A percentile compares a stretch with the other conserved stretches of the same genome.
phyloP scores from a whole-genome alignment of 108 stramenopile species.

The Fistulifera pelliculosa region DNA sequence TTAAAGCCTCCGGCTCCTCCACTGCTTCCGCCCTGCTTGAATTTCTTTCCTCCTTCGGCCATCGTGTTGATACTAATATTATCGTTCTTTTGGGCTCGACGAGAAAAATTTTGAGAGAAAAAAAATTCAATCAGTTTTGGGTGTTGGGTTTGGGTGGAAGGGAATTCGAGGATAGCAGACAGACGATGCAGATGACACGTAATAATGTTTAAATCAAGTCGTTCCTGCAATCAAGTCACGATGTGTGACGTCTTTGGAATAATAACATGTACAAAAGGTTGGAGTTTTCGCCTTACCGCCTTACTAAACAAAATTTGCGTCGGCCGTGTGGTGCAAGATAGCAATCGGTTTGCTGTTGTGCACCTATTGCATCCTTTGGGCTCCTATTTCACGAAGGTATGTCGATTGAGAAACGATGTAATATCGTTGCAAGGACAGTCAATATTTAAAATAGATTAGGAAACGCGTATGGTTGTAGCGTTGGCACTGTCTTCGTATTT shows the following conservation, averaged over 20 bases:
- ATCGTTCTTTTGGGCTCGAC: too few relatives aligned
- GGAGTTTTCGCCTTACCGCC: conserved; percentile 9
- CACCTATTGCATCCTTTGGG: conserved; percentile 2
- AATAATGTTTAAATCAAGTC: too few relatives aligned
- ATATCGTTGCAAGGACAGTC: conserved; percentile 2
- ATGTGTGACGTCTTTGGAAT: neutral
- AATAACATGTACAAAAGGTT: neutral
- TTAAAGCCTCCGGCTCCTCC: conserved; percentile 50
- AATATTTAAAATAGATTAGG: conserved; percentile 3
- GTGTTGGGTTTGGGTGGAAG: too few relatives aligned
- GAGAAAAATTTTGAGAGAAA: too few relatives aligned
- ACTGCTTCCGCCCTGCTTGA: neutral
- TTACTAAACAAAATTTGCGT: conserved; percentile 9
- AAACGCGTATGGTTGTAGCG: neutral
- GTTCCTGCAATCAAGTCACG: too few relatives aligned
- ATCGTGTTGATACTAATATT: conserved; percentile 1
- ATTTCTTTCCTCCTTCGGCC: neutral
- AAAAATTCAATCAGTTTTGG: too few relatives aligned
- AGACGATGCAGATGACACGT: too few relatives aligned
- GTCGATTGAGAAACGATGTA: neutral
- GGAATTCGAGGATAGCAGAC: too few relatives aligned
- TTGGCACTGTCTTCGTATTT: too few relatives aligned
- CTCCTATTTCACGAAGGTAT: neutral
- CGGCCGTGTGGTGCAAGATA: too few relatives aligned
- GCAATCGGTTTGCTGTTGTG: too few relatives aligned